phyloP scores from a whole-genome alignment of 257 asterid species.

The Nicotiana tomentosiformis region DNA sequence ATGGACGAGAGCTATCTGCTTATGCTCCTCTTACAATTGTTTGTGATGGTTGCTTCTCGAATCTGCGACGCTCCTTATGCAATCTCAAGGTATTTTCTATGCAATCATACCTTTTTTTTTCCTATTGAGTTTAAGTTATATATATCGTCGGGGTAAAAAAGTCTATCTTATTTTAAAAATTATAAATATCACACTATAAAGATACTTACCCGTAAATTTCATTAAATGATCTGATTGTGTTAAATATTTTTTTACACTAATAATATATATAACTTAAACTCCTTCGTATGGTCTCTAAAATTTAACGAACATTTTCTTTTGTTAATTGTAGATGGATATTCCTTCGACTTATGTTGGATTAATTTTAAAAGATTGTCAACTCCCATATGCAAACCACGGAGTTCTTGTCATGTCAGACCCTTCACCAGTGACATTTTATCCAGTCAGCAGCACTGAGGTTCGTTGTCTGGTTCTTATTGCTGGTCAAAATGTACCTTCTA shows the following conservation, averaged over 20 bases:
- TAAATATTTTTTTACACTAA: too few relatives aligned
- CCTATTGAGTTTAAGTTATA: too few relatives aligned
- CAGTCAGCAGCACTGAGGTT: conserved; percentile 55
- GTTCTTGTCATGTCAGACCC: conserved; percentile 53
- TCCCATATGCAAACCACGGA: conserved; percentile 53
- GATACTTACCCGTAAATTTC: too few relatives aligned
- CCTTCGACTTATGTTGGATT: conserved; percentile 57
- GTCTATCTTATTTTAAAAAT: too few relatives aligned
- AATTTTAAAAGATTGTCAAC: conserved; percentile 44
- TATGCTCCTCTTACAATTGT: conserved; percentile 79
- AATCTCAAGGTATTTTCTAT: conserved; percentile 48
- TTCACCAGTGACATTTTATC: conserved; percentile 52
- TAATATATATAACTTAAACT: too few relatives aligned
- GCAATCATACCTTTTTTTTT: background rate
- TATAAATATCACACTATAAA: too few relatives aligned
- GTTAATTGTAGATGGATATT: conserved; percentile 38
- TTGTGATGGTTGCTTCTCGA: conserved; percentile 85
- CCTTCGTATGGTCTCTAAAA: background rate
- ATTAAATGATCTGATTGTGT: too few relatives aligned
- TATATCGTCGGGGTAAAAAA: too few relatives aligned
- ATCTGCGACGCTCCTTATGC: conserved; percentile 69
- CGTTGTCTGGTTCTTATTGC: conserved; percentile 68
- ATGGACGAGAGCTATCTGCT: conserved; percentile 46
- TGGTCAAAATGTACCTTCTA: conserved; percentile 55
- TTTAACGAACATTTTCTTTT: background rate